A percentile compares a stretch with the other conserved stretches of the same genome.
Evolutionary conservation across 345 rosid genomes (phyloP).

Genomic region (Raphanus sativus): DNA sequence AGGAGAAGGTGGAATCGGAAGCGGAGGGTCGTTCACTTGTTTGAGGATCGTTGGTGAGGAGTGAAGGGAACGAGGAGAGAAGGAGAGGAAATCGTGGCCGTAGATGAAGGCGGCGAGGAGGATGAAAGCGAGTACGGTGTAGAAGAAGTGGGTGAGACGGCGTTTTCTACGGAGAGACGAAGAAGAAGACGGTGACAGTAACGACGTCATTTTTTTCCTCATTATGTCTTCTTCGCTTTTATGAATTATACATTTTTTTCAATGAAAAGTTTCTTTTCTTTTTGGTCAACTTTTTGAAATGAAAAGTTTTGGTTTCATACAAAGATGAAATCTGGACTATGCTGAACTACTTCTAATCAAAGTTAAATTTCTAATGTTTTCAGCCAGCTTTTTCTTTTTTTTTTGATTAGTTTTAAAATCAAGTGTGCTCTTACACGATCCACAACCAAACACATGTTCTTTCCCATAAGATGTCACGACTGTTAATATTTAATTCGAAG

Average conservation of each 20-base stretch:
- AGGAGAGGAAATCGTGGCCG: slow-evolving; percentile 66
- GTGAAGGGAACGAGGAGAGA: slow-evolving; percentile 49
- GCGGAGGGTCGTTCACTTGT: not conserved
- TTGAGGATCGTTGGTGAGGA: slow-evolving; percentile 16
- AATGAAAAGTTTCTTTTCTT: not conserved
- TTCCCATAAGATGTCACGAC: slow-evolving; percentile 24
- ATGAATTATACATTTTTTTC: not conserved
- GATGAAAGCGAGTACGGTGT: slow-evolving; percentile 60
- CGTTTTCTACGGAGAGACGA: slow-evolving; percentile 47
- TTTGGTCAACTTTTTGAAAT: not conserved
- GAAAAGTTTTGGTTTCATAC: not conserved
- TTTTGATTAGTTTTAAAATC: not conserved
- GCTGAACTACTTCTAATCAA: too few species aligned
- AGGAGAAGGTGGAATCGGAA: not conserved
- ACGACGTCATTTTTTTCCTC: slow-evolving; percentile 6
- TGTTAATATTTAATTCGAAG: slow-evolving; percentile 3
- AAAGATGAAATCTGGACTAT: slow-evolving; percentile 15
- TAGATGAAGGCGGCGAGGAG: slow-evolving; percentile 59
- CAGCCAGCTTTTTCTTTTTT: not conserved
- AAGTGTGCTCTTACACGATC: slow-evolving; percentile 24
- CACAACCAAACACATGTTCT: slow-evolving; percentile 4
- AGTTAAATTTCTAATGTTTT: not conserved
- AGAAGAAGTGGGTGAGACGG: slow-evolving; percentile 61
- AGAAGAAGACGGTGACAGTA: slow-evolving; percentile 18
- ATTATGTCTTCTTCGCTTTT: not conserved